phyloP scores from a whole-genome alignment of 139 green algal species.

The Coccomyxa sp. region DNA sequence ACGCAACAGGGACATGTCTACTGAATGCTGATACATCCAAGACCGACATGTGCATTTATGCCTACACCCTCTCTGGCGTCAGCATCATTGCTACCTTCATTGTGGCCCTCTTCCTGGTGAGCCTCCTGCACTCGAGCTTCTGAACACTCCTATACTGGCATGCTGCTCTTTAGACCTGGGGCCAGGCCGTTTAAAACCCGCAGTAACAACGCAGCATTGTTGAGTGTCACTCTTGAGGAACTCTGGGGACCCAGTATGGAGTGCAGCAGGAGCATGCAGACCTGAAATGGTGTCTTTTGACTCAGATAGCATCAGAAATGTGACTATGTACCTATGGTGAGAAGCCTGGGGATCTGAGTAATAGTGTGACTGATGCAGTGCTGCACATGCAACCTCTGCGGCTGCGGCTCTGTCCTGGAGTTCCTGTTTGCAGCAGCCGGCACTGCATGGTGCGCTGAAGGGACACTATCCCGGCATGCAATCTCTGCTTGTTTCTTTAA shows the following conservation, averaged over 20 bases:
- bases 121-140: background rate
- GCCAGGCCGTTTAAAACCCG: too few species aligned
- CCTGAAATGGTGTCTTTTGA: too few species aligned
- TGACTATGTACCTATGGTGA: too few species aligned
- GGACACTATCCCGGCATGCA: too few species aligned
- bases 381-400: background rate
- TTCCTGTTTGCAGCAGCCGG: background rate
- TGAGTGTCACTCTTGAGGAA: too few species aligned
- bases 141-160: too few species aligned
- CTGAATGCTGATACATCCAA: background rate
- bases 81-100: background rate
- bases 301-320: too few species aligned
- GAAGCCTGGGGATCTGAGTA: too few species aligned
- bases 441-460: background rate
- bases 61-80: background rate
- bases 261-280: too few species aligned
- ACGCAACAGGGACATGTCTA: background rate
- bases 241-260: too few species aligned
- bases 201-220: too few species aligned
- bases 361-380: background rate
- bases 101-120: background rate
- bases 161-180: too few species aligned
- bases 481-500: background rate
- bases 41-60: background rate
- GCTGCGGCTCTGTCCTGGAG: background rate